Evolutionary conservation across 306 rosid genomes (phyloP).

Genomic region (Cucurbita maxima): DNA sequence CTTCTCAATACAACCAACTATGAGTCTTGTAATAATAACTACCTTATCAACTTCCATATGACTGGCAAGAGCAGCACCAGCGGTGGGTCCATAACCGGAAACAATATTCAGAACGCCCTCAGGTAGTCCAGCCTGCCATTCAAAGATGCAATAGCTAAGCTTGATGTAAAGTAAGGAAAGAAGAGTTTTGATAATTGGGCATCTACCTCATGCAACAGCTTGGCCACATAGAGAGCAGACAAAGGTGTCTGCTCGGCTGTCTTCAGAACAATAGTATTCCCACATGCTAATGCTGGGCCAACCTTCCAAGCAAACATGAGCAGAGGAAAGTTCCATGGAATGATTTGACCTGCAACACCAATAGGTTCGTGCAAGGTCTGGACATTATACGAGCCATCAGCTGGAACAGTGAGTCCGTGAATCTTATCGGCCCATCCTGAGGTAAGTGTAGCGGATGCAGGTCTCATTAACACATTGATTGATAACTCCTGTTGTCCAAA

Average conservation of each 20-base stretch:
- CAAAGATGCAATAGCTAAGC: neutral
- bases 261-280: conserved; percentile 70
- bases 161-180: neutral
- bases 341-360: conserved; percentile 90
- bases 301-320: conserved; percentile 87
- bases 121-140: conserved; percentile 86
- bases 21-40: neutral
- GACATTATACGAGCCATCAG: conserved; percentile 64
- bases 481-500: neutral
- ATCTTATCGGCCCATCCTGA: conserved; percentile 96
- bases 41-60: conserved; percentile 97
- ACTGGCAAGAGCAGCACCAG: conserved; percentile 86
- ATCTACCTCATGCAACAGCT: conserved; percentile 57
- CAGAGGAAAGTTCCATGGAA: conserved; percentile 97
- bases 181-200: neutral
- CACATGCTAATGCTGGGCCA: conserved; percentile 84
- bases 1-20: neutral
- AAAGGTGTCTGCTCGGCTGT: conserved; percentile 96
- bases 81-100: conserved; percentile 92
- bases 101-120: conserved; percentile 64
- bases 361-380: conserved; percentile 90
- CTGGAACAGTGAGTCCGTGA: conserved; percentile 76
- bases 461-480: neutral
- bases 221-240: conserved; percentile 56
- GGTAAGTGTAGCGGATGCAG: neutral